phyloP scores from a whole-genome alignment of 768 basidiomycete genomes.

The Coprinopsis strossmayeri region DNA sequence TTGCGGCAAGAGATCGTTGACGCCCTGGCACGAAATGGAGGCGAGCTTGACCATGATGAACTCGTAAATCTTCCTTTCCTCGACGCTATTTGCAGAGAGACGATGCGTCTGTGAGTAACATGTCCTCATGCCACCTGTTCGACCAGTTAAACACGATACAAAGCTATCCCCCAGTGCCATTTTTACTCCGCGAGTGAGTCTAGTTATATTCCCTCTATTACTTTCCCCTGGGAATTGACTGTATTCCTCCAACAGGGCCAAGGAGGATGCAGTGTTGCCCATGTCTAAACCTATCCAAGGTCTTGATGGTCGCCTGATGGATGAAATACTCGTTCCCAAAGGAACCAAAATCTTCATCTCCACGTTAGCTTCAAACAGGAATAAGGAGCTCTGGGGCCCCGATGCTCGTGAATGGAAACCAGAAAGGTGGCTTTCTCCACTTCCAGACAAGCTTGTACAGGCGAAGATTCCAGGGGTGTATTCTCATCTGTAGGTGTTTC shows the following conservation, averaged over 20 bases:
- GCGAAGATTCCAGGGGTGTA: conserved; percentile 17
- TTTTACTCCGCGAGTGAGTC: conserved; percentile 4
- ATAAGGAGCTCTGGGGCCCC: conserved; percentile 26
- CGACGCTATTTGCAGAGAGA: conserved; percentile 27
- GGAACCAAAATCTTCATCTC: conserved; percentile 15
- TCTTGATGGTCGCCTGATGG: conserved; percentile 18
- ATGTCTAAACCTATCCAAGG: conserved; percentile 21
- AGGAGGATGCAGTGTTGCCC: conserved; percentile 16
- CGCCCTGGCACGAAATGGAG: conserved; percentile 17
- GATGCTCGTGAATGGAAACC: conserved; percentile 31
- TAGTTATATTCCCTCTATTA: conserved; percentile 12
- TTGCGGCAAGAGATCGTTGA: conserved; percentile 20
- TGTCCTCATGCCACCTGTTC: neutral
- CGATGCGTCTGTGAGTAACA: conserved; percentile 19
- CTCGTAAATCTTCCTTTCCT: conserved; percentile 23
- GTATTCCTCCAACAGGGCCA: conserved; percentile 16
- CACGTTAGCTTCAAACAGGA: conserved; percentile 3
- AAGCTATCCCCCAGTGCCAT: conserved; percentile 5
- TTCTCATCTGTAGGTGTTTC: conserved; percentile 27
- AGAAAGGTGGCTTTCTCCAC: conserved; percentile 28
- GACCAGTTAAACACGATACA: neutral
- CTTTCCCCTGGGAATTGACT: conserved; percentile 15
- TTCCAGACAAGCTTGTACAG: conserved; percentile 22
- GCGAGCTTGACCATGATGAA: conserved; percentile 21
- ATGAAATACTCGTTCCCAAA: conserved; percentile 17